Percentiles rank a stretch among this genome's conserved stretches.
Conservation (phyloP, 257 asterid genomes). For the Gentiana straminea region DNA sequence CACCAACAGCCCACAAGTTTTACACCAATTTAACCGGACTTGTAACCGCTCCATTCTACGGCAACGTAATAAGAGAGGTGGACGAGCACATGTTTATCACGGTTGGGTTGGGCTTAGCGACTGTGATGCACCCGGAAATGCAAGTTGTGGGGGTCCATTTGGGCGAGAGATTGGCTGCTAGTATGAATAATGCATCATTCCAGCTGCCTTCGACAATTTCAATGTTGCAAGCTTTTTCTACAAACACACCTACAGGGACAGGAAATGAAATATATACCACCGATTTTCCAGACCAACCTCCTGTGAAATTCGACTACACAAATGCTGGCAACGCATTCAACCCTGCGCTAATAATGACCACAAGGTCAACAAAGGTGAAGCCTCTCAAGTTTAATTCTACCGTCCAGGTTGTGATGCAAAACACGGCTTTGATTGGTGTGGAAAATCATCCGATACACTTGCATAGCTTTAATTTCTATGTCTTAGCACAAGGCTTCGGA, state of each 20-base stretch:
- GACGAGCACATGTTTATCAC: conserved; percentile 10
- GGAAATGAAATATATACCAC: conserved; percentile 6
- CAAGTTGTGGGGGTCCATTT: conserved; percentile 2
- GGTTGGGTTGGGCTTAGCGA: conserved; percentile 3
- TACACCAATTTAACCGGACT: conserved; percentile 1
- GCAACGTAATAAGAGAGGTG: conserved; percentile 1
- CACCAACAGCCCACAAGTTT: conserved; percentile 6
- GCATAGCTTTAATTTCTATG: conserved; percentile 1
- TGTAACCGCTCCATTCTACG: neutral
- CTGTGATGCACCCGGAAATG: conserved; percentile 11
- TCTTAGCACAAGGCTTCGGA: conserved; percentile 1
- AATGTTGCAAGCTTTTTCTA: conserved; percentile 4
- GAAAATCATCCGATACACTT: neutral
- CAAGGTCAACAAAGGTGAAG: conserved; percentile 9
- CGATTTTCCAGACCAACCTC: conserved; percentile 7
- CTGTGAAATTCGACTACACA: conserved; percentile 9
- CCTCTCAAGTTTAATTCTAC: conserved; percentile 10
- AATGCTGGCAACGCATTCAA: neutral
- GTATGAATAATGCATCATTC: conserved; percentile 10
- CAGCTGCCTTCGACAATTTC: conserved; percentile 5
- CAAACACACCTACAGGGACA: neutral
- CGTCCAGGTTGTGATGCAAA: conserved; percentile 10
- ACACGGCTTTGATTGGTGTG: neutral
- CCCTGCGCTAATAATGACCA: neutral
- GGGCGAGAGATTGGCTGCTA: conserved; percentile 1